Evolutionary conservation across 2,329 filamentous ascomycete species (phyloP).

Genomic region (Neofusicoccum cordaticola): DNA sequence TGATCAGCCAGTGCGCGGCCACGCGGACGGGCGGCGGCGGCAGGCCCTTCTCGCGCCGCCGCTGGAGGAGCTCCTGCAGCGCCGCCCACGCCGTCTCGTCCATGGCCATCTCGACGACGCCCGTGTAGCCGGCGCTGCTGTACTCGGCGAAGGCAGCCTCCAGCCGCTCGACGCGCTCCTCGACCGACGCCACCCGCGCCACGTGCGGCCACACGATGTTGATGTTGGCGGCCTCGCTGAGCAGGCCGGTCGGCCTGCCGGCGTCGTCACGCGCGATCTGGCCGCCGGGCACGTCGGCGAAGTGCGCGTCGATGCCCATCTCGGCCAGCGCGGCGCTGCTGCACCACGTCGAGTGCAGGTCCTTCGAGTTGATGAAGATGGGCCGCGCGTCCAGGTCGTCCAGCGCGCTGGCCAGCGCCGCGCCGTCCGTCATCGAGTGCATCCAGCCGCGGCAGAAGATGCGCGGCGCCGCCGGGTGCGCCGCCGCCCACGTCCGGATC

Average conservation of each 20-base stretch:
- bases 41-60: constrained; percentile 27
- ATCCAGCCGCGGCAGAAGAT: constrained; percentile 57
- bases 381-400: constrained; percentile 53
- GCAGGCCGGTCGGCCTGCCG: constrained; percentile 50
- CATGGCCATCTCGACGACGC: constrained; percentile 59
- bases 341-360: constrained; percentile 57
- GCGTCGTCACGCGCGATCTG: constrained; percentile 49
- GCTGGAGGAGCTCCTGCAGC: constrained; percentile 26
- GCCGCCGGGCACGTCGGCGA: constrained; percentile 50
- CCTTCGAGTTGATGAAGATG: constrained; percentile 57
- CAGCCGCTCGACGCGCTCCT: constrained; percentile 49
- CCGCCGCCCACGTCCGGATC: constrained; percentile 46
- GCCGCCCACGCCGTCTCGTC: constrained; percentile 56
- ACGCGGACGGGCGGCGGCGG: constrained; percentile 44
- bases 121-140: constrained; percentile 52
- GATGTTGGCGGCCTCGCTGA: constrained; percentile 55
- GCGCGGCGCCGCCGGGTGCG: constrained; percentile 45
- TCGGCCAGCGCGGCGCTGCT: constrained; percentile 53
- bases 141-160: constrained; percentile 49
- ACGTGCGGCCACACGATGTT: constrained; percentile 56
- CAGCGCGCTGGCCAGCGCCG: constrained; percentile 50
- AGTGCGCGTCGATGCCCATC: constrained; percentile 47
- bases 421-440: constrained; percentile 54
- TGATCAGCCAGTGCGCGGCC: constrained; percentile 57
- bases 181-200: constrained; percentile 47